Base-by-base conservation (phyloP, 441 rosid species). In the Adansonia madagascariensis region DNA sequence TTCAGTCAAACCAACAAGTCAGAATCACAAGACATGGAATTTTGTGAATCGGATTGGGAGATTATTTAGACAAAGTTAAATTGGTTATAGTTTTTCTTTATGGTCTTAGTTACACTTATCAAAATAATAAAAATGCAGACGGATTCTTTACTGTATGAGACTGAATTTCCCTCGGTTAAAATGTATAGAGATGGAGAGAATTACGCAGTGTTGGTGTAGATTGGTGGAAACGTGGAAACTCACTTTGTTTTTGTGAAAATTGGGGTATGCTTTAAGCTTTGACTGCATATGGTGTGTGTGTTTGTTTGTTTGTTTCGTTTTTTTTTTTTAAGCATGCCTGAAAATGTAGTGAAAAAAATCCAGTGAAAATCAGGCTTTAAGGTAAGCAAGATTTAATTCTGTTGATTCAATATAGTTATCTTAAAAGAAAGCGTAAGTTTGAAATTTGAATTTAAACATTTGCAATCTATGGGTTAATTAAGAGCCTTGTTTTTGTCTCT, bases 31-130 rank as follows among this genome's bases (percentile, higher is more conserved):
- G 78, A 81, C 47, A 12, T 46, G 14, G 79, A 65, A 24, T 53
- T 22, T 35, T 50, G 52, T 43, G 84, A 81, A 22, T 81, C 83
- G 3, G 87, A 80, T 41, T 84, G 80, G 87, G 80, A 75, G 75
- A 69, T 84, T 68, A 50, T 84, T 60, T 80, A 80, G 78, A 63
- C 17, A 27, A 11, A 24, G 10, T 10, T 66, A 39, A n/a, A 27
- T 0, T 49, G 15, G 31, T 27, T 27, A 27, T 27, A 27, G 52
- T 49, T 49, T 49, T 49, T 49, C 15, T 49, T 49, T 49, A 11
- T 49, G n/a, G 53, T 10, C 53, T 49, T 49, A 49, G 53, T 12
- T 49, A 49, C 4, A n/a, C 53, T 3, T 49, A 49, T 49, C 31
- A 15, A 49, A 49, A 15, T 49, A 12, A 49, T 12, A 49, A 49